These are phyloP conservation scores for Populus tremula DNA, from an alignment of 345 rosid species.

Conservation along the genomic window DNA sequence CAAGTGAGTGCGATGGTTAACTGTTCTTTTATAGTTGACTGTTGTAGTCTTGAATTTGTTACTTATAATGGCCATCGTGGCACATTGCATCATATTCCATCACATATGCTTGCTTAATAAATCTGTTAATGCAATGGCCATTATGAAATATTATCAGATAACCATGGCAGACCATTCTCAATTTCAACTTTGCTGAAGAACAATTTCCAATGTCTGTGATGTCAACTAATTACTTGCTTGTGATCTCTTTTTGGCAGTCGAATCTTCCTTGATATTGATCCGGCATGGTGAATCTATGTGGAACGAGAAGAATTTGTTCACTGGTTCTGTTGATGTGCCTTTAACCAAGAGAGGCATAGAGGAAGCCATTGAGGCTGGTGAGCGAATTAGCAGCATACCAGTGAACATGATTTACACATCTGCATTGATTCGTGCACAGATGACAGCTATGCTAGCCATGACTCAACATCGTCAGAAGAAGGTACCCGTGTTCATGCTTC, in stretches of 20 bases:
- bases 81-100: too few species aligned
- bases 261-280: slow-evolving; percentile 77
- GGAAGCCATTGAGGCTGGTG: slow-evolving; percentile 98
- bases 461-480: slow-evolving; percentile 87
- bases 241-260: slow-evolving; percentile 38
- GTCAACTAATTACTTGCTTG: neutral
- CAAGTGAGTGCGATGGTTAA: slow-evolving; percentile 4
- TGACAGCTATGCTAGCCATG: slow-evolving; percentile 99
- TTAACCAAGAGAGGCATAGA: slow-evolving; percentile 84
- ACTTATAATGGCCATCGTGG: too few species aligned
- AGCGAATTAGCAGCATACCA: slow-evolving; percentile 89
- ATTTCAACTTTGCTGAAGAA: neutral
- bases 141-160: neutral
- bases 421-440: slow-evolving; percentile 91
- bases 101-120: too few species aligned
- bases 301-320: slow-evolving; percentile 96
- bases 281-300: slow-evolving; percentile 95
- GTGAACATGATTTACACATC: slow-evolving; percentile 90
- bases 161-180: neutral
- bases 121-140: too few species aligned
- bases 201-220: neutral
- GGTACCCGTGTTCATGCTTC: slow-evolving; percentile 31
- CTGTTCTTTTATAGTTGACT: neutral
- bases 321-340: slow-evolving; percentile 97
- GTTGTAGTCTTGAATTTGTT: neutral